phyloP scores from a whole-genome alignment of 2,329 filamentous ascomycete species.

The Aspergillus novofumigatus region DNA sequence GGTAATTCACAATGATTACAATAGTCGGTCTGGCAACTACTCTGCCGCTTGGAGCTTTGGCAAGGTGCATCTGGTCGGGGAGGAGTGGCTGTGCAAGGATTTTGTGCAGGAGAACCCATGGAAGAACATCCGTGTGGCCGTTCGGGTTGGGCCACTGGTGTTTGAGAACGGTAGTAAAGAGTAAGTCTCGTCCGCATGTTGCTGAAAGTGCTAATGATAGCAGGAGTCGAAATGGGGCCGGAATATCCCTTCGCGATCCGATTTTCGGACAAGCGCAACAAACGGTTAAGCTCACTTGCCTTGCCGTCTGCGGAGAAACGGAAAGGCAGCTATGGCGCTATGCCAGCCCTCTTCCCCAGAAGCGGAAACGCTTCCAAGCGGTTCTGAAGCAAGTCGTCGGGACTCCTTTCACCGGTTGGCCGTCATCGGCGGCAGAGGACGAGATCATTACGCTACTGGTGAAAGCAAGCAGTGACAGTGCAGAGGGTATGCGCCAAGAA shows the following conservation, averaged over 20 bases:
- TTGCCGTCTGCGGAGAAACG: neutral
- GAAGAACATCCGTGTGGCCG: slow-evolving; percentile 39
- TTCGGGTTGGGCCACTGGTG: slow-evolving; percentile 38
- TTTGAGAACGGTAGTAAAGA: slow-evolving; percentile 39
- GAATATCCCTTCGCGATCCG: slow-evolving; percentile 9
- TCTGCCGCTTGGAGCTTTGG: slow-evolving; percentile 4
- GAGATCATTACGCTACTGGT: slow-evolving; percentile 21
- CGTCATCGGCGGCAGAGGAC: slow-evolving; percentile 15
- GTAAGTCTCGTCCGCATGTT: slow-evolving; percentile 23
- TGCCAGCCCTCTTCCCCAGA: neutral
- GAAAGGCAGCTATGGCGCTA: slow-evolving; percentile 7
- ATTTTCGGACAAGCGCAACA: slow-evolving; percentile 8
- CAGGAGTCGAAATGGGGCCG: slow-evolving; percentile 12
- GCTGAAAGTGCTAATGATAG: neutral
- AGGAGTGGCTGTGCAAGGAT: slow-evolving; percentile 22
- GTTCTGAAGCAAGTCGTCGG: slow-evolving; percentile 43
- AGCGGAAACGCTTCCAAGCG: slow-evolving; percentile 33
- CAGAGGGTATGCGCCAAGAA: neutral
- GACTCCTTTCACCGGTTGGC: slow-evolving; percentile 29
- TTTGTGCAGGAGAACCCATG: slow-evolving; percentile 34
- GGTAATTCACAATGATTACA: neutral
- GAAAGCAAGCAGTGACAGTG: neutral
- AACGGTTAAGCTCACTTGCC: neutral
- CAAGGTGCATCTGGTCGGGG: slow-evolving; percentile 9
- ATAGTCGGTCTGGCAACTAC: neutral